Evolutionary conservation across 805 yeast species (phyloP).

Genomic region (Hanseniaspora valbyensis): DNA sequence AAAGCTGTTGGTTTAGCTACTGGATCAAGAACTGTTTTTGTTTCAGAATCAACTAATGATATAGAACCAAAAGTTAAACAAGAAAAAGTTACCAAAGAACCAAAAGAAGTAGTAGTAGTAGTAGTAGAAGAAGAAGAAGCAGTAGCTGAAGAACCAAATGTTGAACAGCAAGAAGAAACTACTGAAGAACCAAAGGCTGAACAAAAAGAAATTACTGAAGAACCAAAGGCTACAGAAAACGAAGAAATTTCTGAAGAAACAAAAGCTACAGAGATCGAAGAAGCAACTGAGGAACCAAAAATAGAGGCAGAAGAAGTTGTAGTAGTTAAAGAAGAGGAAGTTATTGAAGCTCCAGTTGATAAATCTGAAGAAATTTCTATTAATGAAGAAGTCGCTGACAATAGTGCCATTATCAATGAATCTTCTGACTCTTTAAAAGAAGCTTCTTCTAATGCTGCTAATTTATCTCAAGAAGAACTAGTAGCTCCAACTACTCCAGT

Average conservation of each 20-base stretch:
- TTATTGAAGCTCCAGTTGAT: constrained; percentile 37
- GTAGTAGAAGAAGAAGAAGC: constrained; percentile 7
- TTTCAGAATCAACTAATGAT: constrained; percentile 9
- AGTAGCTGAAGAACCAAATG: constrained; percentile 11
- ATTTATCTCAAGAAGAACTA: background rate
- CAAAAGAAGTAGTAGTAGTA: background rate
- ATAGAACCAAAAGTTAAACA: background rate
- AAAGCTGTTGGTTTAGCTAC: constrained; percentile 11
- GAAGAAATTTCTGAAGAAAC: constrained; percentile 1
- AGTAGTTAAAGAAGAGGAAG: background rate
- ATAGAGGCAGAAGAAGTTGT: background rate
- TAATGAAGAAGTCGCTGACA: background rate
- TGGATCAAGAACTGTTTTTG: constrained; percentile 10
- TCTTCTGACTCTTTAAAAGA: constrained; percentile 3
- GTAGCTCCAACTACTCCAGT: background rate
- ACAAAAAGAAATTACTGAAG: constrained; percentile 17
- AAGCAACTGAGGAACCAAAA: constrained; percentile 7
- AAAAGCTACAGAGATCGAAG: constrained; percentile 7
- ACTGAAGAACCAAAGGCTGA: constrained; percentile 16
- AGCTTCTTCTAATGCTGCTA: background rate
- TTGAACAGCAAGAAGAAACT: constrained; percentile 3
- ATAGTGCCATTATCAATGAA: background rate
- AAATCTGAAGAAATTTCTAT: constrained; percentile 36
- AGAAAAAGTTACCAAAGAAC: too few species aligned
- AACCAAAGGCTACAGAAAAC: constrained; percentile 15